Conservation (phyloP, 257 asterid genomes). For the Solanum chmielewskii region DNA sequence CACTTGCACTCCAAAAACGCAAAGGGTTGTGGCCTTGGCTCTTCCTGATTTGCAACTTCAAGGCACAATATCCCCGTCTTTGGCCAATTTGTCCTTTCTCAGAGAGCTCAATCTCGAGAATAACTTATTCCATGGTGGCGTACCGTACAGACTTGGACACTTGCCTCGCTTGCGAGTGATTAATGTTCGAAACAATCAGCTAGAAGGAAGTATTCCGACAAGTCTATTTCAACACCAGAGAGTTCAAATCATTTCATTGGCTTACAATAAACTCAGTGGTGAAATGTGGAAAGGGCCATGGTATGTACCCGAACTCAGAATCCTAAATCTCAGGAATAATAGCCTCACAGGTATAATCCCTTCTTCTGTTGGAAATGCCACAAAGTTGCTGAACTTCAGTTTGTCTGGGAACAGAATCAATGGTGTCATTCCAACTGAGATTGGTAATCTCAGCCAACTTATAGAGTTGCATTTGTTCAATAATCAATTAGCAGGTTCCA, state of each 20-base stretch:
- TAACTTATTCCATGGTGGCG: neutral
- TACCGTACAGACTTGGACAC: neutral
- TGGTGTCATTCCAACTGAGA: conserved; percentile 6
- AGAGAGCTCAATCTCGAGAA: conserved; percentile 2
- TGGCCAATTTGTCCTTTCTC: conserved; percentile 31
- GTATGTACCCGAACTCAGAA: neutral
- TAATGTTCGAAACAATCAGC: neutral
- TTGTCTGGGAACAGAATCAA: neutral
- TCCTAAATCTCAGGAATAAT: conserved; percentile 1
- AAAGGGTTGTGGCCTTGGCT: conserved; percentile 11
- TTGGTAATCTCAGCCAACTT: neutral
- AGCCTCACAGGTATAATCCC: conserved; percentile 2
- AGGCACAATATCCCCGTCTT: conserved; percentile 12
- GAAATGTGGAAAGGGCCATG: neutral
- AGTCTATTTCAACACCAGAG: conserved; percentile 1
- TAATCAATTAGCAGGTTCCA: conserved; percentile 18
- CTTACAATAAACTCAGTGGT: conserved; percentile 7
- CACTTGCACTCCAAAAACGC: neutral
- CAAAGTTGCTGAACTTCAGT: neutral
- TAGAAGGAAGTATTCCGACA: neutral
- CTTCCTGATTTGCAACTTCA: conserved; percentile 13
- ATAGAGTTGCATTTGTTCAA: neutral
- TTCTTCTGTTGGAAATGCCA: neutral
- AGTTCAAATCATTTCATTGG: neutral
- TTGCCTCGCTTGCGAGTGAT: neutral